A percentile compares a stretch with the other conserved stretches of the same genome.
phyloP scores from a whole-genome alignment of 2,329 filamentous ascomycete genomes.

The Dendrostoma leiphaemia region DNA sequence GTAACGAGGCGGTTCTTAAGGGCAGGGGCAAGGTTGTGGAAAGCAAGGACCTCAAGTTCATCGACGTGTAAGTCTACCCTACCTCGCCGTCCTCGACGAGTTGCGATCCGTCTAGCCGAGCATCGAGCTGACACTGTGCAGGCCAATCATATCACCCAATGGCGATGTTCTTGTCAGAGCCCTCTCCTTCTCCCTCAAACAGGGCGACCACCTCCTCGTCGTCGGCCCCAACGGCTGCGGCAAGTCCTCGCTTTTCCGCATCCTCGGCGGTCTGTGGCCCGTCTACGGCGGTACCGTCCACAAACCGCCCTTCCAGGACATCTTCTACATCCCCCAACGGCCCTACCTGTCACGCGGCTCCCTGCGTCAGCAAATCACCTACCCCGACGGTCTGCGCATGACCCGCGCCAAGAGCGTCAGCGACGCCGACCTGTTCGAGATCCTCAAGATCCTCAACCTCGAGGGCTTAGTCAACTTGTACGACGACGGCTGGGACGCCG shows the following conservation, averaged over 20 bases:
- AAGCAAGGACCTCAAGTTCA: constrained; percentile 80
- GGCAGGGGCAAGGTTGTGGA: constrained; percentile 80
- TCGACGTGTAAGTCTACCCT: constrained; percentile 61
- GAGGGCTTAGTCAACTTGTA: constrained; percentile 78
- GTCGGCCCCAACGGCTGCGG: constrained; percentile 97
- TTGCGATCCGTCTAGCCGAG: neutral
- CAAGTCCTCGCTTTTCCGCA: constrained; percentile 94
- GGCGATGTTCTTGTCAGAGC: constrained; percentile 86
- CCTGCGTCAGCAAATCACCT: constrained; percentile 95
- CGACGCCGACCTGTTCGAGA: constrained; percentile 74
- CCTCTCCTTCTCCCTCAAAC: constrained; percentile 81
- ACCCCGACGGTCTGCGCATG: constrained; percentile 83
- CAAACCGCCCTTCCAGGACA: constrained; percentile 87
- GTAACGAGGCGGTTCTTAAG: constrained; percentile 78
- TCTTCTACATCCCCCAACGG: constrained; percentile 97
- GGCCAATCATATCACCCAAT: constrained; percentile 92
- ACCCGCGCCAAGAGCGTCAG: constrained; percentile 84
- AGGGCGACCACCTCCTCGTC: constrained; percentile 88
- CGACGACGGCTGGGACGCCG: constrained; percentile 80
- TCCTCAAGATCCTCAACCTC: constrained; percentile 78
- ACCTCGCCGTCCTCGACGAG: neutral
- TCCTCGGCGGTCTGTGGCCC: constrained; percentile 93
- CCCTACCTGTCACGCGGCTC: constrained; percentile 90
- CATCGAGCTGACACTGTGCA: constrained; percentile 23
- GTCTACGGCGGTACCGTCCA: constrained; percentile 93